These are phyloP conservation scores for Dissophora ornata DNA, from an alignment of 192 early-diverging fungal genomes.

Conservation along the genomic window DNA sequence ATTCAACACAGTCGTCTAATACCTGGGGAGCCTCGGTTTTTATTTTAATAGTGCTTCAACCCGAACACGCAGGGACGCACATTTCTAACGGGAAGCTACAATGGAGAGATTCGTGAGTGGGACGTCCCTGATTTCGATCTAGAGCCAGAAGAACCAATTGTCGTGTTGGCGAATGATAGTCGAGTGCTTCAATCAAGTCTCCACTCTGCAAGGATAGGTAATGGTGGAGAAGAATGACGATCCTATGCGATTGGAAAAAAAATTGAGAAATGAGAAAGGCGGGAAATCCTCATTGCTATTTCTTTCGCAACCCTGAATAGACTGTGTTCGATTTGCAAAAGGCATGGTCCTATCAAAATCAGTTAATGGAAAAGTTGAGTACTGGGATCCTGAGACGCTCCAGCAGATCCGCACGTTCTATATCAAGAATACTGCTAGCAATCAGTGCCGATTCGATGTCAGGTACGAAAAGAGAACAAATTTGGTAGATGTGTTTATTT, in stretches of 20 bases:
- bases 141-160: slow-evolving; percentile 32
- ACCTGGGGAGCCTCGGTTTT: not conserved
- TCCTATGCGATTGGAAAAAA: no score
- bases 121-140: slow-evolving; percentile 24
- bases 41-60: slow-evolving; percentile 63
- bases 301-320: slow-evolving; percentile 45
- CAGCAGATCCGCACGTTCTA: slow-evolving; percentile 58
- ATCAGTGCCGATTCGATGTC: slow-evolving; percentile 58
- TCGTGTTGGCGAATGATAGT: slow-evolving; percentile 33
- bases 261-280: no score
- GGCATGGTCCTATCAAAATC: slow-evolving; percentile 76
- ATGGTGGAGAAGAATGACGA: not conserved
- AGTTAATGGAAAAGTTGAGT: slow-evolving; percentile 78
- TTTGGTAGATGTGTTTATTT: no score
- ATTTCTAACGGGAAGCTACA: slow-evolving; percentile 64
- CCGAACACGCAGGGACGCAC: slow-evolving; percentile 63
- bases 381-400: slow-evolving; percentile 72
- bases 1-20: no score
- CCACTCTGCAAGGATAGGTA: slow-evolving; percentile 54
- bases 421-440: slow-evolving; percentile 54
- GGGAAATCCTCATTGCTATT: no score
- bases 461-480: slow-evolving; percentile 48
- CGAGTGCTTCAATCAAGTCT: slow-evolving; percentile 39
- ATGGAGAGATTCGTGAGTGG: slow-evolving; percentile 57
- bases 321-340: slow-evolving; percentile 80